Evolutionary conservation across 2,329 filamentous ascomycete genomes (phyloP).

Genomic region (Xylaria sp.): DNA sequence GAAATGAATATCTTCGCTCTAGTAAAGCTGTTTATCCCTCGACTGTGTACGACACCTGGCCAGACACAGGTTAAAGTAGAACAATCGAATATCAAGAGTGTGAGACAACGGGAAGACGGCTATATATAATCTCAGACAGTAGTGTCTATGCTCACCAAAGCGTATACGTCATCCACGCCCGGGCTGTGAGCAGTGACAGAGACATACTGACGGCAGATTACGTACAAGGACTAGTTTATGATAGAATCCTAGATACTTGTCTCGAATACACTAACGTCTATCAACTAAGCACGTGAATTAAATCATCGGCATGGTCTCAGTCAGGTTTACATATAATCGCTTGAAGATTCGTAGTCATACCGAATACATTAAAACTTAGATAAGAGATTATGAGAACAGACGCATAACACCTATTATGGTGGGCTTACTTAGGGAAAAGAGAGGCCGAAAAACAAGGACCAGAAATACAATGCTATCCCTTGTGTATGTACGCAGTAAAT

Average conservation of each 20-base stretch:
- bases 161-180: slow-evolving; percentile 3
- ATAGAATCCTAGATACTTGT: not conserved
- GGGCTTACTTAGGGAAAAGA: too few species aligned
- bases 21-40: not conserved
- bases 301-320: not conserved
- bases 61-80: not conserved
- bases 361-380: not conserved
- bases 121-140: not conserved
- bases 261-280: not conserved
- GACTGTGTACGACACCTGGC: not conserved
- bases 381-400: not conserved
- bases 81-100: not conserved
- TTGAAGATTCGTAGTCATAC: not conserved
- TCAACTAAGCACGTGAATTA: not conserved
- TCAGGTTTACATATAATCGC: slow-evolving; percentile 6
- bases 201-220: slow-evolving; percentile 2
- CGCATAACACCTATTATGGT: not conserved
- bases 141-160: not conserved
- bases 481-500: not conserved
- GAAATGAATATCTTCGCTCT: not conserved
- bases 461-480: not conserved
- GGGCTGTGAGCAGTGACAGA: not conserved
- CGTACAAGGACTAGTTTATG: not conserved
- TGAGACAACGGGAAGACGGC: not conserved
- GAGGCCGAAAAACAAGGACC: not conserved